Percentiles rank a stretch among this genome's conserved stretches.
Conservation (phyloP, 306 rosid genomes). For the Biancaea sappan region DNA sequence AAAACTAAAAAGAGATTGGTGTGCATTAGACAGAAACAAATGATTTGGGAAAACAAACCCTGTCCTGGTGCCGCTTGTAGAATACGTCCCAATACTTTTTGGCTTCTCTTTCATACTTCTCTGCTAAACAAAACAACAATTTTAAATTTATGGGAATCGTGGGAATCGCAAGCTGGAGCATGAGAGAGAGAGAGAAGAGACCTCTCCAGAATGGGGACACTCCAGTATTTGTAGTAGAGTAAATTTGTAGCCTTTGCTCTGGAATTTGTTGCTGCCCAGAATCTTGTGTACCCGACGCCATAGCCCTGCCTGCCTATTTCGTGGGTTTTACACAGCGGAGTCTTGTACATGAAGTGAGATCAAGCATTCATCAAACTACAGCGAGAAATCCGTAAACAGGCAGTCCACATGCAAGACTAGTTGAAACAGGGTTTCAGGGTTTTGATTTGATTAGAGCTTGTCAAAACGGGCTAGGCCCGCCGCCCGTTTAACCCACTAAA, state of each 20-base stretch:
- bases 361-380: constrained; percentile 26
- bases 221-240: constrained; percentile 58
- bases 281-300: constrained; percentile 53
- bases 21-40: neutral
- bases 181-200: constrained; percentile 30
- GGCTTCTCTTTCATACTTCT: constrained; percentile 89
- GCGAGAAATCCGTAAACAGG: neutral
- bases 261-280: constrained; percentile 45
- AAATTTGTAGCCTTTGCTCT: constrained; percentile 71
- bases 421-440: neutral
- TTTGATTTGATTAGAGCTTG: neutral
- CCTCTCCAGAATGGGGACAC: constrained; percentile 91
- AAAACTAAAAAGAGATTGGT: neutral
- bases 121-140: constrained; percentile 41
- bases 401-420: neutral
- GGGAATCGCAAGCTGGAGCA: neutral
- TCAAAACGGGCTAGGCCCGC: no score
- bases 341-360: neutral
- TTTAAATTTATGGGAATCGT: constrained; percentile 1
- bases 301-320: constrained; percentile 28
- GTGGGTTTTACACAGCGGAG: neutral
- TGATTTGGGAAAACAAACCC: constrained; percentile 45
- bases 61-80: constrained; percentile 85
- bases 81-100: constrained; percentile 93
- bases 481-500: no score